Evolutionary conservation across 148 eudicot genomes (phyloP), one percentile per base, ranked within the genome.

Genomic region (Diospyros lotus): DNA sequence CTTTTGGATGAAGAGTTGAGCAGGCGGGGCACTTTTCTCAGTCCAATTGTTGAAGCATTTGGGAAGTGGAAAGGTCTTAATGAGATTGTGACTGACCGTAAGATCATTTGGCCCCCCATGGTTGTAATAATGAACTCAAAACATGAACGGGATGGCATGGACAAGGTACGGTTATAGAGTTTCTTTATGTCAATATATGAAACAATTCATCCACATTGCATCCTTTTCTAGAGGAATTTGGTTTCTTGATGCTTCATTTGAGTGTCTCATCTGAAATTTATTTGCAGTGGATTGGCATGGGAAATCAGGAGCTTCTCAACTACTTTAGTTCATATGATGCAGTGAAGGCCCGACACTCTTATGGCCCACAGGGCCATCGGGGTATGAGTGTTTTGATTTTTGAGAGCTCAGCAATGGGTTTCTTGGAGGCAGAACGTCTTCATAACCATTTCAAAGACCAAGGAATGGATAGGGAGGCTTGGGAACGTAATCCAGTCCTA

Each of bases 71-170:
- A 81, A 55, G 94, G 88, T 39, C 78, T 86, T 15, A 75, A 76
- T 61, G 75, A 83, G 65, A 68, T 40, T 50, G 69, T 43, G 0
- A 65, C 74, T 18, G 92, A 91, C 56, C 88, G 80, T 64, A 85
- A 85, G 17, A 89, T 93, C 39, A 87, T 93, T 43, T 93, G 98
- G 96, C 98, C 98, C 50, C 93, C 98, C 5, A 93, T 93, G 92
- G 98, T 89, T 64, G 46, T 91, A 43, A 69, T 93, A 59, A 86
- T 80, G 92, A 93, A 89, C 68, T 85, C 98, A 4, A 4, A 18
- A 39, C 91, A 79, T 5, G 96, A 91, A 5, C 79, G 83, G 78
- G 88, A 87, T 80, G 89, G 84, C 0, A 85, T 89, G 17, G 92
- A 86, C 1, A 83, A 85, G 89, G 98, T 91, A 76, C 45, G 39